phyloP scores from a whole-genome alignment of 1,139 yeast species.

The Pichia sp. region DNA sequence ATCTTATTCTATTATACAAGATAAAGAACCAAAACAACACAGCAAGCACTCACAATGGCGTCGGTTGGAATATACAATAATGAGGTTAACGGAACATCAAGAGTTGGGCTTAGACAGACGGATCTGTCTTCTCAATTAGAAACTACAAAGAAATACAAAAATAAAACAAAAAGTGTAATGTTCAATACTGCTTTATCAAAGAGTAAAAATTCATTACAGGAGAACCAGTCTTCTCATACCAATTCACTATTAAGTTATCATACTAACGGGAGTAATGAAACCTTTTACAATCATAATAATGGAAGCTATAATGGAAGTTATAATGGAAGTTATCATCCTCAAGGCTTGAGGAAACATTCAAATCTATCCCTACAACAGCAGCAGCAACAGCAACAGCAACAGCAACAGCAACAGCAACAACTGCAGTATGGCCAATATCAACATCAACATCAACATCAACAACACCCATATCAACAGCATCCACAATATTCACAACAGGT shows the following conservation, averaged over 20 bases:
- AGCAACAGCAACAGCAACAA: conserved; percentile 2
- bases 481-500: conserved; percentile 4
- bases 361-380: neutral
- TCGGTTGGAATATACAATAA: conserved; percentile 1
- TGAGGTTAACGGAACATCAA: conserved; percentile 19
- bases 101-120: conserved; percentile 24
- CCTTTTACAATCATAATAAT: neutral
- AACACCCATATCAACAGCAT: conserved; percentile 6
- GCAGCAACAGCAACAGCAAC: neutral
- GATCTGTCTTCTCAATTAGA: conserved; percentile 17
- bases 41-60: neutral
- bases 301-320: too few species aligned
- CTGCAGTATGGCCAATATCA: conserved; percentile 6
- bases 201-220: conserved; percentile 10
- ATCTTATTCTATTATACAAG: too few species aligned
- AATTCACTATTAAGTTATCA: conserved; percentile 10
- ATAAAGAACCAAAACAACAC: neutral
- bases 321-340: too few species aligned
- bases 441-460: conserved; percentile 7
- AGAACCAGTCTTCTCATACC: too few species aligned
- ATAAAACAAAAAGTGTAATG: conserved; percentile 17
- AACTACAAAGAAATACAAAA: conserved; percentile 14
- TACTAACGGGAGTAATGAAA: neutral
- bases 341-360: neutral
- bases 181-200: conserved; percentile 8